A percentile compares a stretch with the other conserved stretches of the same genome.
phyloP scores from a whole-genome alignment of 352 stramenopile genomes.

The Pythium dissotocum region DNA sequence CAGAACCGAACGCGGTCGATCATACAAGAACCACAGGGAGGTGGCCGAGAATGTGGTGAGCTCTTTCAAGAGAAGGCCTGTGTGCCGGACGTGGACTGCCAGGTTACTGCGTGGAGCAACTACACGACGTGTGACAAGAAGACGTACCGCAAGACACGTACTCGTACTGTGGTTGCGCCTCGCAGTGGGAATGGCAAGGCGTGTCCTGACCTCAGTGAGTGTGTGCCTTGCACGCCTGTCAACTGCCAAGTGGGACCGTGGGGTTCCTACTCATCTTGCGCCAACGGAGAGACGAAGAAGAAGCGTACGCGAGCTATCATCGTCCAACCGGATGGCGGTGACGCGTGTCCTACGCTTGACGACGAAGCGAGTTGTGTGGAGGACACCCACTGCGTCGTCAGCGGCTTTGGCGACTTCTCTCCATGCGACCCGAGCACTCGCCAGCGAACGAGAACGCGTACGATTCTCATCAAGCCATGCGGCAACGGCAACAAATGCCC shows the following conservation, averaged over 20 bases:
- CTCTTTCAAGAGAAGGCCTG: slow-evolving; percentile 41
- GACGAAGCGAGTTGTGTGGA: slow-evolving; percentile 34
- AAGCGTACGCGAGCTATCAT: slow-evolving; percentile 37
- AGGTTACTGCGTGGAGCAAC: slow-evolving; percentile 47
- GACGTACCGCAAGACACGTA: slow-evolving; percentile 41
- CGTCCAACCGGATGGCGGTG: slow-evolving; percentile 37
- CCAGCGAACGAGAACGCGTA: slow-evolving; percentile 34
- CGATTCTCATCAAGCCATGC: slow-evolving; percentile 38
- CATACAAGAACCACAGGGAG: slow-evolving; percentile 32
- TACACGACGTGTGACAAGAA: slow-evolving; percentile 31
- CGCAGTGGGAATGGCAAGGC: slow-evolving; percentile 32
- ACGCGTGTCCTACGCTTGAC: slow-evolving; percentile 37
- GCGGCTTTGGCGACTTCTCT: slow-evolving; percentile 41
- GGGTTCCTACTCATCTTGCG: slow-evolving; percentile 45
- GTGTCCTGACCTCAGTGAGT: slow-evolving; percentile 44
- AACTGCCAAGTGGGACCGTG: slow-evolving; percentile 53
- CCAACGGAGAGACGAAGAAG: slow-evolving; percentile 33
- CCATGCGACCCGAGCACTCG: slow-evolving; percentile 37
- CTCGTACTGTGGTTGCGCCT: slow-evolving; percentile 36
- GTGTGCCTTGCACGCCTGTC: slow-evolving; percentile 37
- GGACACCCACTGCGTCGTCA: slow-evolving; percentile 54
- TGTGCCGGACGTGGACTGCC: slow-evolving; percentile 49
- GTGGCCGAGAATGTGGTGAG: slow-evolving; percentile 39
- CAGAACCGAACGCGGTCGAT: slow-evolving; percentile 48
- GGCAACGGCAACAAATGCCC: slow-evolving; percentile 46